These are phyloP conservation scores for Paramecium octaurelia DNA, from an alignment of 73 alveolate species.

Conservation along the genomic window DNA sequence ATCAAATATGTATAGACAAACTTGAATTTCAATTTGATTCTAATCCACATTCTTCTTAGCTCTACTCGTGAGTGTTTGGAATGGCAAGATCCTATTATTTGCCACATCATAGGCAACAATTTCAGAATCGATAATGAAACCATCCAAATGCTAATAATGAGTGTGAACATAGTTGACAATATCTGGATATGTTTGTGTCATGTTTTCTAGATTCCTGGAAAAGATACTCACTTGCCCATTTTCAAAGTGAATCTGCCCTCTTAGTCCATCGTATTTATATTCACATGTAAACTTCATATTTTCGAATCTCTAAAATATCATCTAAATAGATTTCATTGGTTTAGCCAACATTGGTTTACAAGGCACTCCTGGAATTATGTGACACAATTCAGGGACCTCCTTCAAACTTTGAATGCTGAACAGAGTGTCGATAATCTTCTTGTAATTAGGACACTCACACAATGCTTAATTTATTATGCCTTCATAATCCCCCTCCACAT, in stretches of 20 bases:
- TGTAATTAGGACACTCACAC: slow-evolving; percentile 93
- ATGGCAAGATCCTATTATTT: slow-evolving; percentile 93
- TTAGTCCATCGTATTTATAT: slow-evolving; percentile 98
- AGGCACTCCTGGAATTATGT: slow-evolving; percentile 94
- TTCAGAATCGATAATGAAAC: slow-evolving; percentile 98
- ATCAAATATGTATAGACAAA: slow-evolving; percentile 85
- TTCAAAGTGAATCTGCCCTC: slow-evolving; percentile 96
- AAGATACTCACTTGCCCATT: slow-evolving; percentile 74
- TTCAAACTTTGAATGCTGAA: slow-evolving; percentile 65
- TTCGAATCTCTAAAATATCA: slow-evolving; percentile 87
- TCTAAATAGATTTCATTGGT: slow-evolving; percentile 93
- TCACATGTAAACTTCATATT: slow-evolving; percentile 97
- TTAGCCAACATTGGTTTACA: slow-evolving; percentile 98
- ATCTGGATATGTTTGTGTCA: slow-evolving; percentile 99
- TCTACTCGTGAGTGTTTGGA: slow-evolving; percentile 90
- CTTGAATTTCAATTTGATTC: slow-evolving; percentile 85
- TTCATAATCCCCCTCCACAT: slow-evolving; percentile 78
- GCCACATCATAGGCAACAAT: slow-evolving; percentile 97
- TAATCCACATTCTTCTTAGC: slow-evolving; percentile 94
- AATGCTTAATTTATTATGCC: slow-evolving; percentile 84
- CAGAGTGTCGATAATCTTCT: slow-evolving; percentile 81
- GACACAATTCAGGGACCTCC: slow-evolving; percentile 76
- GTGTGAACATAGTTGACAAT: slow-evolving; percentile 78
- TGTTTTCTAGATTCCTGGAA: slow-evolving; percentile 97
- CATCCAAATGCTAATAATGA: slow-evolving; percentile 61